A percentile compares a stretch with the other conserved stretches of the same genome.
Evolutionary conservation across 805 yeast species (phyloP).

Genomic region (Candida verbasci): DNA sequence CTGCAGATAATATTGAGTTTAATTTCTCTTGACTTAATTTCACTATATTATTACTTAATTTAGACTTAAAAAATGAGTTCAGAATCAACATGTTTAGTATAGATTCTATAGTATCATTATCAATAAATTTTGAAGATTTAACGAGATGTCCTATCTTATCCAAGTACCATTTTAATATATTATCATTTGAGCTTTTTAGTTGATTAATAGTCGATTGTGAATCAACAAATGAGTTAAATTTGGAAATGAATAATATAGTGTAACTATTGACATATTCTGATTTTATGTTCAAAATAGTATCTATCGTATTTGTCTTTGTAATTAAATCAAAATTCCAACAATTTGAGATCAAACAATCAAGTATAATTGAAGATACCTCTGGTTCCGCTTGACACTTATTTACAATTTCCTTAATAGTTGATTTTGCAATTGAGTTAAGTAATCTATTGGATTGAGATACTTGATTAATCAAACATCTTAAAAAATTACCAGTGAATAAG

Average conservation of each 20-base stretch:
- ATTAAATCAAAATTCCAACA: slow-evolving; percentile 69
- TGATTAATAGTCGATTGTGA: slow-evolving; percentile 17
- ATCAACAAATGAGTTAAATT: slow-evolving; percentile 19
- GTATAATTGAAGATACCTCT: slow-evolving; percentile 30
- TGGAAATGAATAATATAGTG: slow-evolving; percentile 18
- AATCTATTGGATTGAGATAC: slow-evolving; percentile 60
- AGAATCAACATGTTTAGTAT: slow-evolving; percentile 36
- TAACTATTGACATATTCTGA: slow-evolving; percentile 14
- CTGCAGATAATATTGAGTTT: slow-evolving; percentile 61
- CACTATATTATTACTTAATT: slow-evolving; percentile 30
- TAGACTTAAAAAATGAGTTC: slow-evolving; percentile 36
- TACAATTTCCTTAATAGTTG: slow-evolving; percentile 42
- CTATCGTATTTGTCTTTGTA: slow-evolving; percentile 68
- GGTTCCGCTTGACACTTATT: slow-evolving; percentile 34
- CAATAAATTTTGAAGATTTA: slow-evolving; percentile 28
- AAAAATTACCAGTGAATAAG: slow-evolving; percentile 59
- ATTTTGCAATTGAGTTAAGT: slow-evolving; percentile 62
- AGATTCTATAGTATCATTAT: slow-evolving; percentile 18
- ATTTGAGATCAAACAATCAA: slow-evolving; percentile 37
- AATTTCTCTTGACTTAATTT: slow-evolving; percentile 57
- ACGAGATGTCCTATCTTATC: slow-evolving; percentile 55
- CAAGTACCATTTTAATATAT: slow-evolving; percentile 51
- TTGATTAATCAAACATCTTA: slow-evolving; percentile 75
- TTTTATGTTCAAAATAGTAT: slow-evolving; percentile 24
- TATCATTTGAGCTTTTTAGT: slow-evolving; percentile 26